Base-by-base conservation (phyloP, 2,329 filamentous ascomycete genomes). In the Fusarium cicatricum region DNA sequence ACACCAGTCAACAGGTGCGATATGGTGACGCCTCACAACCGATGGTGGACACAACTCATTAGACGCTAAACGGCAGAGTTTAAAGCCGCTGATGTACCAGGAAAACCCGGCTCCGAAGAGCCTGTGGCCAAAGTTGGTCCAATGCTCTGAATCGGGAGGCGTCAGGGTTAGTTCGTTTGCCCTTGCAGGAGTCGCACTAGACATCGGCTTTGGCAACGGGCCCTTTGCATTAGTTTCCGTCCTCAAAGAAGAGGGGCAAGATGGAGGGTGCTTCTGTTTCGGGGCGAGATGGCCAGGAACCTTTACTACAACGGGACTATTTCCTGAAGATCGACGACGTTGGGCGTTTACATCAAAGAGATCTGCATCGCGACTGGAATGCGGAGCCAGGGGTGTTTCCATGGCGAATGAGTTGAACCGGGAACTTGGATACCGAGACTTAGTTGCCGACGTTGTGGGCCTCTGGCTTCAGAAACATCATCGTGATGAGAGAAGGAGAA, bases 41-140 rank as follows among this genome's bases (percentile, higher is more conserved):
- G 43, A 17, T 19, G 17, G 52, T 34, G 37, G 54, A 21, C 23
- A 28, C 42, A 11, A 4, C 23, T 39, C 23, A 7, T 2, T 17
- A 11, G 28, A 8, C 29, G 29, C 32, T 17, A 26, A 29, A 9
- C 21, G 56, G 11, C 5, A 34, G 42, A 60, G 56, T 36, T 21
- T 56, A 41, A 32, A 56, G 56, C 58, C 58, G 33, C 58, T 38
- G 33, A 60, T 60, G 14, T 40, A 7, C 12, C 17, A 17, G 14
- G 23, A 2, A n/a, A 29, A 16, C 16, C n/a, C n/a, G 19, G 12
- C 16, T 17, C 19, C 19, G 11, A 28, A 11, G 32, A 45, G 21
- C 29, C 33, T 11, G 36, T 21, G 16, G 36, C 12, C 36, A 26
- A 19, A n/a, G 44, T 32, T 32, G 28, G 32, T 15, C 43, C 49